A percentile compares a stretch with the other conserved stretches of the same genome.
Evolutionary conservation across 805 yeast genomes (phyloP).

Genomic region (Ogataea sp.): DNA sequence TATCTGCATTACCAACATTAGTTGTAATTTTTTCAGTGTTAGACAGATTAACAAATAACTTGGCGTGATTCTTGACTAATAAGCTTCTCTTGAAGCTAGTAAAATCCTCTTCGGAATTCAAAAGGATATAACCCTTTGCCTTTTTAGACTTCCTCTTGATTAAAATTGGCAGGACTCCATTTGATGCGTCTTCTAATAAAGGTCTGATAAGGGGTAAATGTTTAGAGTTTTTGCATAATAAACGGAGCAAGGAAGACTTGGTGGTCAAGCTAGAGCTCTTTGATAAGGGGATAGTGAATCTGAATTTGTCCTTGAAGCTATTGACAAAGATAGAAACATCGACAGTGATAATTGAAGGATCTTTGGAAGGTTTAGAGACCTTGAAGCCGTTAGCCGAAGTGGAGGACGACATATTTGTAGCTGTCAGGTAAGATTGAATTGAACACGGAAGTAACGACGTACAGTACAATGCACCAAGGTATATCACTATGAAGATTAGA

Average conservation of each 20-base stretch:
- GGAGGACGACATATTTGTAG: too few relatives aligned
- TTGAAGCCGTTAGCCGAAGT: too few relatives aligned
- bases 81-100: conserved; percentile 36
- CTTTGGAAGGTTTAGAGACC: background rate
- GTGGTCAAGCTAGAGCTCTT: background rate
- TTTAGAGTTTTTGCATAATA: background rate
- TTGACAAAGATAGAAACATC: background rate
- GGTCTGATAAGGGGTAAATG: background rate
- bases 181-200: too few relatives aligned
- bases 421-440: too few relatives aligned
- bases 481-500: too few relatives aligned
- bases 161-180: background rate
- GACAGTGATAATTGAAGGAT: background rate
- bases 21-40: background rate
- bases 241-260: background rate
- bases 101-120: conserved; percentile 33
- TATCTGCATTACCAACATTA: background rate
- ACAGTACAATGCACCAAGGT: too few relatives aligned
- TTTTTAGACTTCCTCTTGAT: conserved; percentile 40
- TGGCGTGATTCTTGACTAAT: conserved; percentile 36
- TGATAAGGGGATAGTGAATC: background rate
- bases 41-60: conserved; percentile 17
- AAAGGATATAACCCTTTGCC: conserved; percentile 29
- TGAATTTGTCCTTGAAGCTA: background rate
- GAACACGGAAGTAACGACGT: too few relatives aligned